phyloP scores from a whole-genome alignment of 164 flowering plant species.

The Vitis amurensis region DNA sequence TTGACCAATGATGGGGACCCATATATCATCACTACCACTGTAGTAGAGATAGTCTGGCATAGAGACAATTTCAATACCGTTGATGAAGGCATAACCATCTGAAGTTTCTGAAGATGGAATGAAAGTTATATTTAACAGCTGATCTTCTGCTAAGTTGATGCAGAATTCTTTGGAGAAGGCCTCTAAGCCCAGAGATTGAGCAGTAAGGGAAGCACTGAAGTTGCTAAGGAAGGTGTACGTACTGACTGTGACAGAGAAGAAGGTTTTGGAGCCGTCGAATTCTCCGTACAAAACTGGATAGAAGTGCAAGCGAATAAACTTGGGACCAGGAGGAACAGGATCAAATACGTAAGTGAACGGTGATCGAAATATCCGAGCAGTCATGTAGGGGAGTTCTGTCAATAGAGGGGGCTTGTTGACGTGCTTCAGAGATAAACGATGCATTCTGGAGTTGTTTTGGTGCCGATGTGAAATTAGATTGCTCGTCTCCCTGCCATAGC shows the following conservation, averaged over 20 bases:
- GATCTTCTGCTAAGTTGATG: slow-evolving; percentile 9
- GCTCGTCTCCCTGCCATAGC: no score
- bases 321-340: slow-evolving; percentile 8
- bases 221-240: slow-evolving; percentile 23
- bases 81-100: slow-evolving; percentile 34
- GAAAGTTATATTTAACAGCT: slow-evolving; percentile 25
- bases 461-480: no score
- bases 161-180: slow-evolving; percentile 23
- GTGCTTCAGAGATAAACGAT: no score
- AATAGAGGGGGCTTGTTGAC: no score
- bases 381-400: no score
- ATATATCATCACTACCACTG: background rate
- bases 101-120: slow-evolving; percentile 11
- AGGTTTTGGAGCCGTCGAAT: slow-evolving; percentile 7
- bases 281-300: slow-evolving; percentile 7
- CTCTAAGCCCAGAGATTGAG: background rate
- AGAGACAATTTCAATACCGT: slow-evolving; percentile 40
- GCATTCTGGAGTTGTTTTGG: no score
- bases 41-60: slow-evolving; percentile 29
- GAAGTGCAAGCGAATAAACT: slow-evolving; percentile 14
- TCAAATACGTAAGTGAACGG: slow-evolving; percentile 8
- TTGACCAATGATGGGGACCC: background rate
- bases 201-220: slow-evolving; percentile 26
- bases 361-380: slow-evolving; percentile 9
- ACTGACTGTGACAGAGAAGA: slow-evolving; percentile 25